These are phyloP conservation scores for Metschnikowia santaceciliae DNA, from an alignment of 805 yeast genomes.

Conservation along the genomic window DNA sequence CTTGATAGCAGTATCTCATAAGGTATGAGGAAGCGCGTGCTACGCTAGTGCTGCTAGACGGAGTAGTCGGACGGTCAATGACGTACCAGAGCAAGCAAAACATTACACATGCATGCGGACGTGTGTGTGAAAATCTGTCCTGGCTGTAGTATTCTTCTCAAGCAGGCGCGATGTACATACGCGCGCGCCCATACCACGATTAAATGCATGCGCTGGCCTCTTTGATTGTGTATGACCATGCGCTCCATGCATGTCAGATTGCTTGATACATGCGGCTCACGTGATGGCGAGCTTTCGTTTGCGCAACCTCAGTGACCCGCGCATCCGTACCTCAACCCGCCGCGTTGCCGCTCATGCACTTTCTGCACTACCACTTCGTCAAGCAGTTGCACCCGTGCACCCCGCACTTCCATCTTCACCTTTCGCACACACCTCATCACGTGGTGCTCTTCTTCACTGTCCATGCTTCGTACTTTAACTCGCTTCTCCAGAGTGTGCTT, in stretches of 20 bases:
- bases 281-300: conserved; percentile 1
- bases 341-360: not conserved
- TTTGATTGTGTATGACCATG: conserved; percentile 2
- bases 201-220: conserved; percentile 4
- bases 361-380: not conserved
- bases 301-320: conserved; percentile 1
- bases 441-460: not conserved
- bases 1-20: not conserved
- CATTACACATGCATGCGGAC: conserved; percentile 4
- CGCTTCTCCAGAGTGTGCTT: not conserved
- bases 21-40: not conserved
- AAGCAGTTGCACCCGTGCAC: not conserved
- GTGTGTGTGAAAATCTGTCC: conserved; percentile 6
- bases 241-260: conserved; percentile 7
- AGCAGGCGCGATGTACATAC: conserved; percentile 2
- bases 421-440: conserved; percentile 3
- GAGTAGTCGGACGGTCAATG: not conserved
- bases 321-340: conserved; percentile 2
- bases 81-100: conserved; percentile 4
- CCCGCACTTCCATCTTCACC: not conserved
- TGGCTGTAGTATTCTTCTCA: conserved; percentile 6
- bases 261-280: conserved; percentile 2
- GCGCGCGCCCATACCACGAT: conserved; percentile 1
- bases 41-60: not conserved
- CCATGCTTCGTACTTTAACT: not conserved